Evolutionary conservation across 2,329 filamentous ascomycete genomes (phyloP).

Genomic region (Verticillium isaacii): DNA sequence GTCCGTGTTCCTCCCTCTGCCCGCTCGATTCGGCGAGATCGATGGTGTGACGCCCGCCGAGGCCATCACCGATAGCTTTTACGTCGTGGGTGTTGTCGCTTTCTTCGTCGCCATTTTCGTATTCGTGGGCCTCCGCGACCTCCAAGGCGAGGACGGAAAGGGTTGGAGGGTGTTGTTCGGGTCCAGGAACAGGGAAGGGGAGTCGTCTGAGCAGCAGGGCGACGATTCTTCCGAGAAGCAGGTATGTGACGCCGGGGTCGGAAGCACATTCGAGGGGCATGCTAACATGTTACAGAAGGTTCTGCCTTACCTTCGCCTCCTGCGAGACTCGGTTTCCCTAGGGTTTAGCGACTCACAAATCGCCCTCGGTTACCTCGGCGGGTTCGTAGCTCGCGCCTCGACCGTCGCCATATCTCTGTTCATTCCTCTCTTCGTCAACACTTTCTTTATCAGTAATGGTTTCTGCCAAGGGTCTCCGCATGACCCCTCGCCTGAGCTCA

Average conservation of each 20-base stretch:
- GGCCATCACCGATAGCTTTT: slow-evolving; percentile 81
- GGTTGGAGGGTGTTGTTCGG: slow-evolving; percentile 58
- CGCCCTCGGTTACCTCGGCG: slow-evolving; percentile 82
- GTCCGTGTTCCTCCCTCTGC: slow-evolving; percentile 77
- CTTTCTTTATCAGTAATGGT: slow-evolving; percentile 78
- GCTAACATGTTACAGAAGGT: slow-evolving; percentile 22
- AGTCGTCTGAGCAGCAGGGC: slow-evolving; percentile 13
- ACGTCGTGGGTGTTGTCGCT: slow-evolving; percentile 72
- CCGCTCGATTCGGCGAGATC: slow-evolving; percentile 68
- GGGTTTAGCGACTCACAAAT: slow-evolving; percentile 76
- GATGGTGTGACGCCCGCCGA: slow-evolving; percentile 67
- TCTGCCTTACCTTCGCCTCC: slow-evolving; percentile 54
- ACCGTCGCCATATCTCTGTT: slow-evolving; percentile 95
- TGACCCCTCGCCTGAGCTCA: slow-evolving; percentile 68
- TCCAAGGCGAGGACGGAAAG: slow-evolving; percentile 73
- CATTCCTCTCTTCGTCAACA: slow-evolving; percentile 87
- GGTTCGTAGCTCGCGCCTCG: slow-evolving; percentile 90
- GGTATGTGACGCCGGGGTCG: slow-evolving; percentile 15
- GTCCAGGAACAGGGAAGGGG: slow-evolving; percentile 19
- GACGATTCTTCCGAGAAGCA: slow-evolving; percentile 11
- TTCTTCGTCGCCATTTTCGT: slow-evolving; percentile 70
- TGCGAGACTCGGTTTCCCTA: slow-evolving; percentile 60
- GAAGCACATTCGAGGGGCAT: background rate
- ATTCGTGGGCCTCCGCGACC: slow-evolving; percentile 66
- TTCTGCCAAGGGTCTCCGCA: slow-evolving; percentile 67